Base-by-base conservation (phyloP, 2,329 filamentous ascomycete genomes). In the Penicillium sp. region DNA sequence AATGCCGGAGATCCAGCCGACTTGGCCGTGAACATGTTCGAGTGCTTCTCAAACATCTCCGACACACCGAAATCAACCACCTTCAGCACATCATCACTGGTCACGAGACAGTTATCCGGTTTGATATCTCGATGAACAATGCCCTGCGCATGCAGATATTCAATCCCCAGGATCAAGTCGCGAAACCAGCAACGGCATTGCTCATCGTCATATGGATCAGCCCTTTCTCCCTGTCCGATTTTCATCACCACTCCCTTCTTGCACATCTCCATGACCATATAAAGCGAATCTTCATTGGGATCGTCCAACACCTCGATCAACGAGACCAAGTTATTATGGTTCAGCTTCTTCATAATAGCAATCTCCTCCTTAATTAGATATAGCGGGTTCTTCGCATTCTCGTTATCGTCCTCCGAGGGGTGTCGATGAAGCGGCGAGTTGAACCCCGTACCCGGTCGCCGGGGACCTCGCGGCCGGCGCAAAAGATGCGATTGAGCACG, bases 221-320 rank as follows among this genome's bases (percentile, higher is more conserved):
- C 87, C 47, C 79, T 76, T 60, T 95, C 85, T 49, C 87, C 86
- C n/a, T 97, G 73, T 3, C 88, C 89, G 45, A 98, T 88, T 62
- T 90, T 91, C 90, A 97, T 97, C 42, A 96, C 81, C 18, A 96
- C 91, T 1, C 93, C 93, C 67, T 96, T 96, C 64, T 95, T 93
- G 74, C 93, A 98, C 88, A 96, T 95, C 68, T 98, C 93, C 68
- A 98, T 79, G 18, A 98, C 93, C 88, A 98, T 97, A 71, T 96
- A 98, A 10, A 98, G 73, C 3, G 90, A 95, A 68, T 98, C 93
- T 64, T 96, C 89, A 39, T 91, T 85, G 0, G 93, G 91, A 63
- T 97, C 93, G 65, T 97, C 93, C 42, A 98, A 75, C 3, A 98
- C 93, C 69, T 98, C 93, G 55, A 95, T 88, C 41, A 98, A 74